A percentile compares a stretch with the other conserved stretches of the same genome.
Evolutionary conservation across 805 yeast species (phyloP).

Genomic region (Sugiyamaella americana): DNA sequence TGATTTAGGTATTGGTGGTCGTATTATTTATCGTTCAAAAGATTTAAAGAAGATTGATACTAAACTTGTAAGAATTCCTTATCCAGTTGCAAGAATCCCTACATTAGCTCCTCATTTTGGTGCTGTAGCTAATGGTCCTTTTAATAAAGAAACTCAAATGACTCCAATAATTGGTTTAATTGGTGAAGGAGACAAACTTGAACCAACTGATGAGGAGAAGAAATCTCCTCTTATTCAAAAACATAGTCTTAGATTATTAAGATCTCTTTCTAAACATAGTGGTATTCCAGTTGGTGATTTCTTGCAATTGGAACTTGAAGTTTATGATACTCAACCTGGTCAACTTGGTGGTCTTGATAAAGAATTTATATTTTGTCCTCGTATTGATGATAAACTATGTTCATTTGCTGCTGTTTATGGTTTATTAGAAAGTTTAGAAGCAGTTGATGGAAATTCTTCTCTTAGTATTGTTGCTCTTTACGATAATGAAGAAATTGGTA

Average conservation of each 20-base stretch:
- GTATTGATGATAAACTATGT: constrained; percentile 81
- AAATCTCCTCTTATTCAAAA: constrained; percentile 63
- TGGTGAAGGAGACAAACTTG: constrained; percentile 26
- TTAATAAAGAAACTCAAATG: constrained; percentile 72
- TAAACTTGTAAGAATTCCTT: constrained; percentile 35
- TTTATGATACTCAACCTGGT: constrained; percentile 78
- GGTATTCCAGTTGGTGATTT: constrained; percentile 55
- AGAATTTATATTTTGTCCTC: constrained; percentile 75
- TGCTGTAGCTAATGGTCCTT: constrained; percentile 57
- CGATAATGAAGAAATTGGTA: constrained; percentile 83
- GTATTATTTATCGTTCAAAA: constrained; percentile 48
- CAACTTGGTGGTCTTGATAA: constrained; percentile 67
- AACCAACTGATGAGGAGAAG: constrained; percentile 53
- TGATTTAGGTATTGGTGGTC: constrained; percentile 80
- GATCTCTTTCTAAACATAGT: constrained; percentile 61
- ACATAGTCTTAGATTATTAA: constrained; percentile 60
- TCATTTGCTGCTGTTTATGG: constrained; percentile 65
- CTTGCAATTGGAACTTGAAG: constrained; percentile 65
- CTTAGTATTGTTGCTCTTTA: constrained; percentile 49
- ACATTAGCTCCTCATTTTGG: constrained; percentile 88
- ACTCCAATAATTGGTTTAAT: constrained; percentile 70
- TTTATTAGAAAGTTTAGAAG: constrained; percentile 40
- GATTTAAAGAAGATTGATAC: constrained; percentile 26
- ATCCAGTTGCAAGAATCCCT: constrained; percentile 67
- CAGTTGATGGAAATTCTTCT: constrained; percentile 27